Base-by-base conservation (phyloP, 2,329 filamentous ascomycete species). In the Orbilia quercus region DNA sequence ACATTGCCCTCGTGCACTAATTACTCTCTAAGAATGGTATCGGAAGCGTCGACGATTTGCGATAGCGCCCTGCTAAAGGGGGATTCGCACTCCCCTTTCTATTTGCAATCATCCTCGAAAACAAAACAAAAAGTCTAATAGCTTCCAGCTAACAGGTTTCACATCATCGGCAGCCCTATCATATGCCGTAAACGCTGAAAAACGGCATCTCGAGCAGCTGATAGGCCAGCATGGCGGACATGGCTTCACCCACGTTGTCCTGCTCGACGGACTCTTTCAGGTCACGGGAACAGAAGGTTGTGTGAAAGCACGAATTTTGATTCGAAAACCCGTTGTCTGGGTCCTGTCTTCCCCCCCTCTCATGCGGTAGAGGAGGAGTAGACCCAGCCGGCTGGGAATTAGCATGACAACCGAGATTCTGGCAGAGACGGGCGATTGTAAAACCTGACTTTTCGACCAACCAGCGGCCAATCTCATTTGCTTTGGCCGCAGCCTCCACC, bases 281-380 rank as follows among this genome's bases (percentile, higher is more conserved):
- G 67, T 72, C 67, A 72, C 67, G 54, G 53, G 67, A 72, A 58
- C 67, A 59, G 45, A 72, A 65, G 67, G 67, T 72, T 72, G 67
- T 72, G 67, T 72, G 53, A 48, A 58, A 72, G 38, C 48, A 28
- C 59, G 59, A 72, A 65, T 72, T 72, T 64, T 72, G 67, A 72
- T 72, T 72, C 67, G 67, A 72, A 71, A 64, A 59, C 67, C 67
- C 40, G 48, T 42, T 38, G 57, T 70, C 45, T 50, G 65, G 65
- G 65, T 42, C 66, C 50, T 71, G 44, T 71, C 58, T 63, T 44
- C 28, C n/a, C n/a, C 28, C 34, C 18, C 36, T 55, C 59, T 53
- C 40, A 54, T 48, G 57, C 51, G 54, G 40, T 57, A 50, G 50
- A 48, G 60, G 50, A 48, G 60, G 53, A 40, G 45, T 44, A 42